These are phyloP conservation scores for Neophaeococcomyces mojaviensis DNA, from an alignment of 2,329 filamentous ascomycete species.

Conservation along the genomic window DNA sequence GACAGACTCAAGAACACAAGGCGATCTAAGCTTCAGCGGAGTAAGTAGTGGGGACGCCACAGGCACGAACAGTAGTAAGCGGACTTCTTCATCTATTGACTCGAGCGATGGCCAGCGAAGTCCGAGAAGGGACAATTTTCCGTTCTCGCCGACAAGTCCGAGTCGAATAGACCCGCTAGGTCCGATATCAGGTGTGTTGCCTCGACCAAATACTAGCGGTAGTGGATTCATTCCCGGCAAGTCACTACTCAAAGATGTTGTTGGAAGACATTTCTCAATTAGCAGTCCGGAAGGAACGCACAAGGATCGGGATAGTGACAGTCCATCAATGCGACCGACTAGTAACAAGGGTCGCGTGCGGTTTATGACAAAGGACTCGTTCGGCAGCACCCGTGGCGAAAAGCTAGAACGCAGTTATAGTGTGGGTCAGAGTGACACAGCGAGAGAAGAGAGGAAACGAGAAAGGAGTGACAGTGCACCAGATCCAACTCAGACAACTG, in stretches of 20 bases:
- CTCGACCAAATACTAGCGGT: constrained; percentile 6
- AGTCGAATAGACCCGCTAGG: constrained; percentile 4
- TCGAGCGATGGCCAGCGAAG: not conserved
- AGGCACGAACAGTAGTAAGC: not conserved
- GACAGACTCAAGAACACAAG: not conserved
- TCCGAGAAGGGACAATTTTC: constrained; percentile 2
- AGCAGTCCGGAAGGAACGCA: constrained; percentile 8
- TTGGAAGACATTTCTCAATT: constrained; percentile 18
- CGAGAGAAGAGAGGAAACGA: not conserved
- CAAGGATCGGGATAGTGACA: too few relatives aligned
- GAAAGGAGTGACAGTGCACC: not conserved
- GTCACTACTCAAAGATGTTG: constrained; percentile 19
- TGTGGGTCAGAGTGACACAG: not conserved
- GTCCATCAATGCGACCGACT: not conserved
- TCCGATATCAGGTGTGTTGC: constrained; percentile 1
- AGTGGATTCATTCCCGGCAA: constrained; percentile 12
- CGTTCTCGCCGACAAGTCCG: constrained; percentile 2
- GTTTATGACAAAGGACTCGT: constrained; percentile 8
- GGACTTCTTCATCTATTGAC: not conserved
- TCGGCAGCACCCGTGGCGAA: not conserved
- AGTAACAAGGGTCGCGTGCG: constrained; percentile 15
- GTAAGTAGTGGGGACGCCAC: not conserved
- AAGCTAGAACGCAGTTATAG: not conserved
- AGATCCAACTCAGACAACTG: constrained; percentile 1
- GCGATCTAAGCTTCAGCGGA: not conserved